Evolutionary conservation across 2,329 filamentous ascomycete genomes (phyloP), one percentile per base, ranked within the genome.

Genomic region (Fusarium mexicanum): DNA sequence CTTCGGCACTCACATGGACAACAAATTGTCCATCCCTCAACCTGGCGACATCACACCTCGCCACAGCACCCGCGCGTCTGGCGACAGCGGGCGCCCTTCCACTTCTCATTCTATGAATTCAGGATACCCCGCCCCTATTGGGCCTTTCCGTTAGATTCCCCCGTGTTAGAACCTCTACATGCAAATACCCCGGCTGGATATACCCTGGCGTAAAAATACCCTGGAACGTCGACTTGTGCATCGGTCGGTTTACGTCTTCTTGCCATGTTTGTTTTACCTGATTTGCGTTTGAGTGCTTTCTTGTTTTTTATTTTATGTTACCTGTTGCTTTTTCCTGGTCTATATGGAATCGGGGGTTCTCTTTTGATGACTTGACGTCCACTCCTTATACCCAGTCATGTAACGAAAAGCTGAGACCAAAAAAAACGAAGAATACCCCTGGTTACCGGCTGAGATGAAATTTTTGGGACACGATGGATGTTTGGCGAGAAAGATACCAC

Each of bases 71-170:
- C 92, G 94, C 83, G 92, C 92, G 82, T 97, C 94, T 82, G 94
- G 93, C 83, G 94, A 97, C 85, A 96, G 94, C 87, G 94, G 94
- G 83, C 93, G 94, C 82, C 94, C 94, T 83, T 96, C 93, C 81
- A 97, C 94, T 87, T 96, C 94, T 87, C 93, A 97, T 92, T 97
- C 94, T 89, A 93, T 93, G 82, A 91, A 91, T 93, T 96, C 94
- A 91, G 94, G 94, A 94, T 96, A 96, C 93, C 93, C 94, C 89
- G 94, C 91, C 87, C 93, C 93, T 77, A 92, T 95, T 89, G 94
- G 93, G 88, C 92, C 93, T 90, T 94, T 93, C 88, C 94, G 94
- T 93, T 96, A 92, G 91, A 91, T 85, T 86, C 77, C 77, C 76
- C 79, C 80, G 79, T 83, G 82, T 84, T 83, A 83, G 82, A 84